Base-by-base conservation (phyloP, 164 flowering plant genomes). In the Liquidambar formosana region DNA sequence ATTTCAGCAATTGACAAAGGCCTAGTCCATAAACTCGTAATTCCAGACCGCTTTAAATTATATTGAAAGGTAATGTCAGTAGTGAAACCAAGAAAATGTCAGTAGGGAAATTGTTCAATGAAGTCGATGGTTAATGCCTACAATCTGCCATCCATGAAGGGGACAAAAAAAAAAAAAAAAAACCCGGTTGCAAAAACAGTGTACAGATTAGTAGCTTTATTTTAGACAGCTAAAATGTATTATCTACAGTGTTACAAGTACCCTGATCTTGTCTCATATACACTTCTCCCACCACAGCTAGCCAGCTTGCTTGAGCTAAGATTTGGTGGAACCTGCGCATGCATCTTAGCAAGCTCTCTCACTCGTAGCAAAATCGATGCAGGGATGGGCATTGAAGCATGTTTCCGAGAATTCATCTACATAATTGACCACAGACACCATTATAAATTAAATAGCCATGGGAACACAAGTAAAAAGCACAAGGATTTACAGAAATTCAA, bases 321-420 rank as follows among this genome's bases (percentile, higher is more conserved):
- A 73, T 65, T 78, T 21, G 79, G 78, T 0, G 80, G 71, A 61
- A 71, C 68, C 73, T 86, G 93, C 1, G 84, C 71, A 18, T 95
- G 85, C 84, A 75, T 80, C 73, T 88, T 90, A 1, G 99, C 97
- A n/a, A 95, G 90, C 83, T 92, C 93, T 73, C 97, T 86, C 56
- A 93, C 94, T 10, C 88, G 77, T 16, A 80, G 21, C 73, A 95
- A 76, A 60, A 95, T 84, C 12, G 84, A 71, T 8, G 82, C 78
- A 2, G 99, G 99, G 52, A 95, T 84, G n/a, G 96, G 93, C 68
- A 78, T 43, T 22, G 90, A 73, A 21, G 84, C 75, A 60, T 83
- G 86, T 63, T 89, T 94, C 73, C 91, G 77, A 4, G 90, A 75
- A 68, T 71, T 85, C 61, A 77, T 78, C 97, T 89, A 78, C 66